Evolutionary conservation across 495 filamentous ascomycete species (phyloP), one percentile per base, ranked within the genome.

Genomic region (Neurospora discreta): DNA sequence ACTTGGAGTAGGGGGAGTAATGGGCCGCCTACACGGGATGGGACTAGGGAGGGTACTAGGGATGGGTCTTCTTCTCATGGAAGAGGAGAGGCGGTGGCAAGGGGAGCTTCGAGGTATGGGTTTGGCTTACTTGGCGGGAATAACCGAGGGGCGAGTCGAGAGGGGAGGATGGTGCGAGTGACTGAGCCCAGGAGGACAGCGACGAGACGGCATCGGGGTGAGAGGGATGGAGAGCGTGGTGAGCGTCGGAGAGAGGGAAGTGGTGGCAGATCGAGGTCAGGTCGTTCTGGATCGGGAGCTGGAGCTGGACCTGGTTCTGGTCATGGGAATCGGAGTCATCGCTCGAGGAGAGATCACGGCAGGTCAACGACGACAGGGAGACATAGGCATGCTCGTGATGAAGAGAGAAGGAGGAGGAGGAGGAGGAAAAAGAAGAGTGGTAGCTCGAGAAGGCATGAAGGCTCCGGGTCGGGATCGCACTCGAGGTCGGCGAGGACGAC

Each of bases 1-100:
- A 77, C 81, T 7, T 78, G 77, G 80, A 77, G 78, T n/a, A 70
- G 73, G 73, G 78, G 73, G 39, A 78, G 74, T 11, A 79, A 80
- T 16, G 77, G 79, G 1, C 78, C 78, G 41, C 74, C 77, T 1
- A 75, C 79, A 0, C 71, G 79, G 70, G 73, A 58, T 30, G 46
- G n/a, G 7, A 36, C 33, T 36, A n/a, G n/a, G n/a, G n/a, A n/a
- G n/a, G 33, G 33, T 18, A 42, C 41, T 71, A 18, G 77, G 69
- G n/a, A 74, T 75, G 15, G 67, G 71, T 5, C 41, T 23, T 39
- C 30, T 41, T 41, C 70, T 6, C 16, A 26, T 15, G 73, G 26
- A n/a, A 16, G 69, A 3, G 68, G 38, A 9, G 38, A 9, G 11
- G 38, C 58, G 68, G 73, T 67, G 16, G 69, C 72, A 20, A 60